Conservation (phyloP, 176 grass and related monocot species). For the Echinochloa phyllopogon region DNA sequence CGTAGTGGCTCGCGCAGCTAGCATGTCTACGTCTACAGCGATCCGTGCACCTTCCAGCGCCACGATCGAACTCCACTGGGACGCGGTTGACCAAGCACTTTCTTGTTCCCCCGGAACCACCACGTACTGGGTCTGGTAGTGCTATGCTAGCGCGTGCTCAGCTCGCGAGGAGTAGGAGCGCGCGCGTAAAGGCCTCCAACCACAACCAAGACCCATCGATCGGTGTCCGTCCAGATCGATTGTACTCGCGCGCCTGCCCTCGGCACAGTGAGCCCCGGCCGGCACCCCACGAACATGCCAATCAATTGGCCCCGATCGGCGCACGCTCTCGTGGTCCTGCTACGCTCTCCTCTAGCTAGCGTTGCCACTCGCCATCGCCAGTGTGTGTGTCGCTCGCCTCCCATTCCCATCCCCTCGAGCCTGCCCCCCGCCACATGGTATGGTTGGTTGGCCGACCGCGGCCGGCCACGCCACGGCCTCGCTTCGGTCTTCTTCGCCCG, state of each 20-base stretch:
- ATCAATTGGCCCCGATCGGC: slow-evolving; percentile 32
- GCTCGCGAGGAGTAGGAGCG: neutral
- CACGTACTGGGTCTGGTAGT: too few relatives aligned
- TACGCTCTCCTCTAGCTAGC: neutral
- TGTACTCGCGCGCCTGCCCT: slow-evolving; percentile 17
- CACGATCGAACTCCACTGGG: neutral
- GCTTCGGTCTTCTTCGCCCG: neutral
- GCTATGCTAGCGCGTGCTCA: neutral
- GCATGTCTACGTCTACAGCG: neutral
- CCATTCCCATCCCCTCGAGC: neutral
- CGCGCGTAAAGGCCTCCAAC: slow-evolving; percentile 3
- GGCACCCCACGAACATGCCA: slow-evolving; percentile 38
- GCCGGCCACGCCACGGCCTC: neutral
- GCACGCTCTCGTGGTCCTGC: slow-evolving; percentile 44
- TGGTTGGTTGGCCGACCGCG: slow-evolving; percentile 12
- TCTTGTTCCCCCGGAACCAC: neutral
- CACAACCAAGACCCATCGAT: neutral
- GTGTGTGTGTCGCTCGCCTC: slow-evolving; percentile 13
- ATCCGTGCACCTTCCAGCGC: neutral
- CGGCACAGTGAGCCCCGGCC: slow-evolving; percentile 12
- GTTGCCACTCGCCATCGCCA: neutral
- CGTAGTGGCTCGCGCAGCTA: slow-evolving; percentile 8
- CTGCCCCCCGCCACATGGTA: slow-evolving; percentile 40
- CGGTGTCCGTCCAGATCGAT: slow-evolving; percentile 13
- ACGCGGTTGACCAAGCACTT: neutral